Percentiles rank a stretch among this genome's conserved stretches.
Evolutionary conservation across 169 alveolate species (phyloP).

Genomic region (Babesia sp.): DNA sequence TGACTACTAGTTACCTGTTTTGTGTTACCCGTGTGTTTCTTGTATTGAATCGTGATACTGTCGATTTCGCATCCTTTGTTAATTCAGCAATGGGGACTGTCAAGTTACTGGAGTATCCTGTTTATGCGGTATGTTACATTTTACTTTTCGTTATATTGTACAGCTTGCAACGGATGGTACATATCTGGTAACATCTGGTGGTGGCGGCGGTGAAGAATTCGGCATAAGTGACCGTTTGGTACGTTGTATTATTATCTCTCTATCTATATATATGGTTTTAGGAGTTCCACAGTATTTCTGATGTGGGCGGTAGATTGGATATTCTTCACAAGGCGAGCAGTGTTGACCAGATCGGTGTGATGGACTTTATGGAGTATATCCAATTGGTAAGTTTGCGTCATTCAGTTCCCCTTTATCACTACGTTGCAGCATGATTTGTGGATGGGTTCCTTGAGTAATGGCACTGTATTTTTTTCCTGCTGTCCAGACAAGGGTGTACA

Average conservation of each 20-base stretch:
- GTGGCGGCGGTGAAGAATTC: slow-evolving; percentile 79
- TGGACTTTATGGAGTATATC: slow-evolving; percentile 47
- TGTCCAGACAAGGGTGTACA: slow-evolving; percentile 50
- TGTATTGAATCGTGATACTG: no score
- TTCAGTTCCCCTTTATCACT: not conserved
- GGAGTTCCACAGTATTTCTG: slow-evolving; percentile 47
- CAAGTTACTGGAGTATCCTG: slow-evolving; percentile 57
- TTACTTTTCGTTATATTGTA: not conserved
- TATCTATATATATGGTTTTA: not conserved
- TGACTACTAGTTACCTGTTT: no score
- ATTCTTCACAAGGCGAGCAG: slow-evolving; percentile 15
- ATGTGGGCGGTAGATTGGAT: slow-evolving; percentile 7
- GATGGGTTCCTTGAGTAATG: slow-evolving; percentile 74
- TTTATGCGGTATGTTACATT: slow-evolving; percentile 53
- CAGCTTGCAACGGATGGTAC: slow-evolving; percentile 70
- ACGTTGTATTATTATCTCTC: slow-evolving; percentile 1
- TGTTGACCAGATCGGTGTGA: slow-evolving; percentile 27
- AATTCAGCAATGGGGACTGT: slow-evolving; percentile 40
- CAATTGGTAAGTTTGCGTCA: slow-evolving; percentile 4
- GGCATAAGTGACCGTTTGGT: slow-evolving; percentile 76
- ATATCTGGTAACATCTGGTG: slow-evolving; percentile 79
- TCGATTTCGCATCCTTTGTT: no score
- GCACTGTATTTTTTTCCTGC: slow-evolving; percentile 66
- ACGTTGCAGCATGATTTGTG: slow-evolving; percentile 67
- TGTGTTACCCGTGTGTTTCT: no score